Evolutionary conservation across 2,329 filamentous ascomycete genomes (phyloP).

Genomic region (Helicocarpus griseus): DNA sequence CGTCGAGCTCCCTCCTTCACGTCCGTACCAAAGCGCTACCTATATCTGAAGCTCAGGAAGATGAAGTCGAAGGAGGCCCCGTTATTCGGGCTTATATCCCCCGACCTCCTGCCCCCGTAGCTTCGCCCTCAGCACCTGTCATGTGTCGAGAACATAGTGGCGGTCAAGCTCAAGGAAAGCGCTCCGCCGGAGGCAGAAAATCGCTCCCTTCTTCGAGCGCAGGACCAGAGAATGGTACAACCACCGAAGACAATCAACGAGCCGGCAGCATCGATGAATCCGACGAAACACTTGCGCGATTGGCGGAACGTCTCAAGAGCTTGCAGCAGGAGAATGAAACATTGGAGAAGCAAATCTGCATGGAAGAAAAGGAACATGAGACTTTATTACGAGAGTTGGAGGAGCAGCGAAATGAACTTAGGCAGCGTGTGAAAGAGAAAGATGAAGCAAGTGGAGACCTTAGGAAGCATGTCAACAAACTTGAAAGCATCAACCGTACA

Average conservation of each 20-base stretch:
- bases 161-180: slow-evolving; percentile 44
- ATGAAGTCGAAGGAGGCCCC: slow-evolving; percentile 25
- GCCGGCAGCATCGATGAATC: slow-evolving; percentile 40
- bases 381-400: slow-evolving; percentile 58
- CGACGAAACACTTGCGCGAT: slow-evolving; percentile 60
- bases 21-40: slow-evolving; percentile 59
- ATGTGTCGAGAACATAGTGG: slow-evolving; percentile 58
- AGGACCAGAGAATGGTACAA: slow-evolving; percentile 26
- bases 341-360: slow-evolving; percentile 54
- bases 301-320: slow-evolving; percentile 71
- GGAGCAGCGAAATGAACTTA: slow-evolving; percentile 70
- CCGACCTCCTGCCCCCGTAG: slow-evolving; percentile 43
- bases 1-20: slow-evolving; percentile 74
- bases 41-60: slow-evolving; percentile 25
- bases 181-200: slow-evolving; percentile 63
- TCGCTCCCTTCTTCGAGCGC: slow-evolving; percentile 55
- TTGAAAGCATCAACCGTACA: slow-evolving; percentile 71
- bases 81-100: slow-evolving; percentile 46
- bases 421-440: slow-evolving; percentile 71
- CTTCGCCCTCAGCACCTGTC: slow-evolving; percentile 51
- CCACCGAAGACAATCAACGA: slow-evolving; percentile 30
- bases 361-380: slow-evolving; percentile 61
- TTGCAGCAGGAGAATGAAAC: slow-evolving; percentile 80
- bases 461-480: slow-evolving; percentile 66
- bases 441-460: slow-evolving; percentile 82